Evolutionary conservation across 495 filamentous ascomycete species (phyloP).

Genomic region (Polyplosphaeria fusca): DNA sequence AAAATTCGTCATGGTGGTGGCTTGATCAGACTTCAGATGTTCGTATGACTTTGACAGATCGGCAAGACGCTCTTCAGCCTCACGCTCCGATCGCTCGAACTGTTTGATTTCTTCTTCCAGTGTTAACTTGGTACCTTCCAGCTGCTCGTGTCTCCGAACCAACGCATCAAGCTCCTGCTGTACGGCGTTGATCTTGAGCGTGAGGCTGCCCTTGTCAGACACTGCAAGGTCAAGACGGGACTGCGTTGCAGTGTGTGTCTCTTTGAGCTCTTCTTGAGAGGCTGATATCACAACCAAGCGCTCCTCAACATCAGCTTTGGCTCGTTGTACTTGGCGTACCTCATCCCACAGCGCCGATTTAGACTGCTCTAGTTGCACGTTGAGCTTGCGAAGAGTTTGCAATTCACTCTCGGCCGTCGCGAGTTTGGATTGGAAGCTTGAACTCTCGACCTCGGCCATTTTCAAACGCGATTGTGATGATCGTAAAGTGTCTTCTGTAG

Average conservation of each 20-base stretch:
- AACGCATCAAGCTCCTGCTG: too few species aligned
- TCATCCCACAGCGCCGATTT: not conserved
- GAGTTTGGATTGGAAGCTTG: not conserved
- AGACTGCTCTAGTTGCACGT: not conserved
- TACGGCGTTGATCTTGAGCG: too few species aligned
- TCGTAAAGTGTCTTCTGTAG: not conserved
- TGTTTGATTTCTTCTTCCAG: not conserved
- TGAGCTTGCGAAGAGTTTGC: not conserved
- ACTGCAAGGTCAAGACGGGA: too few species aligned
- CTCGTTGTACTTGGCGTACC: not conserved
- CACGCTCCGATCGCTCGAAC: not conserved
- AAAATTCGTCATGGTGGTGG: not conserved
- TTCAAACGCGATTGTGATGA: not conserved
- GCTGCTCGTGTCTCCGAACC: too few species aligned
- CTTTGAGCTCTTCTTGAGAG: not conserved
- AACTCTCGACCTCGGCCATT: not conserved
- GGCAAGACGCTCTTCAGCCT: not conserved
- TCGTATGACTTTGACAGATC: not conserved
- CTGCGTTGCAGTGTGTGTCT: not conserved
- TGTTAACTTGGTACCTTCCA: too few species aligned
- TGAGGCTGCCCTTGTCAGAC: too few species aligned
- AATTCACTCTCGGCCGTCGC: not conserved
- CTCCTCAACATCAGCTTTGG: constrained; percentile 1
- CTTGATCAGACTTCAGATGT: constrained; percentile 1
- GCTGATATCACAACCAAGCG: not conserved